Evolutionary conservation across 306 rosid species (phyloP).

Genomic region (Rosa lucieae): DNA sequence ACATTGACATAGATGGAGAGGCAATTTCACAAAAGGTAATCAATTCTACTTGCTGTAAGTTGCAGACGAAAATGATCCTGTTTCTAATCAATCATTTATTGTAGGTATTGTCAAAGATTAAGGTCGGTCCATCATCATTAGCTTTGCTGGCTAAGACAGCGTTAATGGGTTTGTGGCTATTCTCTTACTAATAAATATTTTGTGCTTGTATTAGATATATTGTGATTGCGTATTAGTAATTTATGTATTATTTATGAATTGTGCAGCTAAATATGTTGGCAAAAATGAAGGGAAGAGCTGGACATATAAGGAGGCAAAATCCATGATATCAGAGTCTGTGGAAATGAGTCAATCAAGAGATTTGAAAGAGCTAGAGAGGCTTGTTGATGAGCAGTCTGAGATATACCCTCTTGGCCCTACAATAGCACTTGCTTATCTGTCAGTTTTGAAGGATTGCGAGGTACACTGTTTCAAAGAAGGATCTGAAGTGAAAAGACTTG

Average conservation of each 20-base stretch:
- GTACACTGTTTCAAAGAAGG: conserved; percentile 78
- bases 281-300: conserved; percentile 84
- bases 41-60: conserved; percentile 10
- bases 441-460: conserved; percentile 86
- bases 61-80: background rate
- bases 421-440: conserved; percentile 75
- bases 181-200: conserved; percentile 10
- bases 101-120: conserved; percentile 81
- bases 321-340: conserved; percentile 76
- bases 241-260: conserved; percentile 26
- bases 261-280: conserved; percentile 80
- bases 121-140: conserved; percentile 81
- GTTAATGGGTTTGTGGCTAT: conserved; percentile 72
- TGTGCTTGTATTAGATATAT: conserved; percentile 23
- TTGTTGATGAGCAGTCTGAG: conserved; percentile 75
- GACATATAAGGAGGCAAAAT: conserved; percentile 79
- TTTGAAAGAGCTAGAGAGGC: conserved; percentile 69
- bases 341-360: conserved; percentile 80
- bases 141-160: conserved; percentile 88
- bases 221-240: conserved; percentile 21
- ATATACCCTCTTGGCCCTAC: conserved; percentile 91
- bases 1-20: conserved; percentile 57
- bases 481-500: conserved; percentile 83
- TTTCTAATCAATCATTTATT: conserved; percentile 38
- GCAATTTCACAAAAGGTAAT: conserved; percentile 65